Base-by-base conservation (phyloP, 2,329 filamentous ascomycete species). In the Neonectria punicea region DNA sequence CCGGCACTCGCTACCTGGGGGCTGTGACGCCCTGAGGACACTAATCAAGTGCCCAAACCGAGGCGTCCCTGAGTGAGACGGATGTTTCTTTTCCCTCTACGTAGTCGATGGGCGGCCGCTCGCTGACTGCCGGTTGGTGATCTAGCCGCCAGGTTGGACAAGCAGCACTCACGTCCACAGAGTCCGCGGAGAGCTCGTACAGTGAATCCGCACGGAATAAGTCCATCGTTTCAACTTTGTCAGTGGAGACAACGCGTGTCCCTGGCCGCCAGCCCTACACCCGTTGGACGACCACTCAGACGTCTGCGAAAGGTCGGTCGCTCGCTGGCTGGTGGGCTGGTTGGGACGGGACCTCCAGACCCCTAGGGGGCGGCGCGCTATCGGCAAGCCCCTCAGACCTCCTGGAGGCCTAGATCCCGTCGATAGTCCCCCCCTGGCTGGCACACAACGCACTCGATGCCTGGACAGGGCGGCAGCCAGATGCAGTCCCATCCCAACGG, bases 201-300 rank as follows among this genome's bases (percentile, higher is more conserved):
- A 30, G 30, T 30, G 30, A 34, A 10, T 13, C 32, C 32, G 10
- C 10, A 34, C 10, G 32, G 32, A 34, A 22, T 41, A 32, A 1
- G 49, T 20, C 49, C 13, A 41, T 8, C 14, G 44, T 49, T 55
- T 55, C 51, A 41, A 53, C 22, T 53, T 20, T 36, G 50, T 8
- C 20, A 53, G 41, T 36, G 50, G 58, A 32, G 51, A 50, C 58
- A 30, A 43, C 43, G 34, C 34, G 43, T 57, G 32, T 32, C 53
- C 34, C 41, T 18, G 44, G 34, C 34, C 34, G 58, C 18, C 51
- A 61, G 59, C 59, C 43, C 53, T 61, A 61, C 30, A 49, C 30
- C 30, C 18, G 18, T 18, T 41, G 44, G 18, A 34, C 18, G 53
- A 25, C 53, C 53, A 44, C 32, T 44, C 22, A 46, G 6, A 51